Base-by-base conservation (phyloP, 2,329 filamentous ascomycete species). In the Claviceps sp. region DNA sequence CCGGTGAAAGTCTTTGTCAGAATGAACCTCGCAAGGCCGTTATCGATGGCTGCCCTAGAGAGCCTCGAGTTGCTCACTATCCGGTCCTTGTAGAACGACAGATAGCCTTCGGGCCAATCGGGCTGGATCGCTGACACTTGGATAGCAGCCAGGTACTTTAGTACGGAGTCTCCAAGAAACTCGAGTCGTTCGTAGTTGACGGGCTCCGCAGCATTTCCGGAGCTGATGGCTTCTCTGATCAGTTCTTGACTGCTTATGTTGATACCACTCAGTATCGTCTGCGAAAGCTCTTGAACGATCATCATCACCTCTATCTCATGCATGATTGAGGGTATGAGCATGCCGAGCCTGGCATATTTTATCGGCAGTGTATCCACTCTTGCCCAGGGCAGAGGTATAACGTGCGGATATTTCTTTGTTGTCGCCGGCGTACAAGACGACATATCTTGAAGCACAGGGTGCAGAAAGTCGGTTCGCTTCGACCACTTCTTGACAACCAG, bases 121-220 rank as follows among this genome's bases (percentile, higher is more conserved):
- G 78, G 77, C 55, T 89, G 62, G 22, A 73, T 65, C 0, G 74
- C 73, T 17, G 72, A 70, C 3, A 90, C 73, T 52, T 89, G 83
- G 1, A 88, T 64, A 0, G 82, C 80, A 0, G 85, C 75, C 47
- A 79, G 80, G 52, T 84, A 78, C 61, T 97, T 97, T 40, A 97
- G 73, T 1, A 95, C 73, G 0, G 81, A 82, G 60, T 97, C 91
- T 0, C 93, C 93, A 0, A 96, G 70, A 58, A 94, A 94, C 63
- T 97, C 93, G 0, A 95, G 71, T 2, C 85, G 75, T 60, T 97
- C 85, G 62, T 96, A 96, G 57, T 95, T 77, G 0, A 73, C 75
- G 1, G 69, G 64, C 47, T 82, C 80, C 2, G 66, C 62, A 0
- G 87, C 81, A 1, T 73, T 73, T 0, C 82, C 78, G 0, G 87